These are phyloP conservation scores for Alectoria sarmentosa DNA, from an alignment of 495 filamentous ascomycete species.

Conservation along the genomic window DNA sequence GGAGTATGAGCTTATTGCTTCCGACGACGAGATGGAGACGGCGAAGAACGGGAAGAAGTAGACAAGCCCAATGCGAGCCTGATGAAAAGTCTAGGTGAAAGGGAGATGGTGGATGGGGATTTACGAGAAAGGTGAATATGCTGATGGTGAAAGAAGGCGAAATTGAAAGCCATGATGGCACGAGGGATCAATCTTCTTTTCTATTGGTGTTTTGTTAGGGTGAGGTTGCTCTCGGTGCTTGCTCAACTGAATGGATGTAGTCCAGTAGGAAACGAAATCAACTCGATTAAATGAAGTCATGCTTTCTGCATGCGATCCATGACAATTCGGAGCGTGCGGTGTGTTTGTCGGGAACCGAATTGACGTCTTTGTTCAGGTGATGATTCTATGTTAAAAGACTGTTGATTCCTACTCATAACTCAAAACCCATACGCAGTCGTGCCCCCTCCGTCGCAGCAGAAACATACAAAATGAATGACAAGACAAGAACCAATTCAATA, in stretches of 20 bases:
- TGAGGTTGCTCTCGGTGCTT: slow-evolving; percentile 7
- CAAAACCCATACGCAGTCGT: not conserved
- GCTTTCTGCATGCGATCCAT: not conserved
- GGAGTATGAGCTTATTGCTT: slow-evolving; percentile 94
- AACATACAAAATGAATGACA: not conserved
- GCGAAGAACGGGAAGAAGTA: slow-evolving; percentile 27
- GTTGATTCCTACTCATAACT: not conserved
- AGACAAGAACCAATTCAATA: not conserved
- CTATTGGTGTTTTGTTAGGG: slow-evolving; percentile 6
- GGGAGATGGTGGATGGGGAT: not conserved
- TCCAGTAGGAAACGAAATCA: slow-evolving; percentile 13
- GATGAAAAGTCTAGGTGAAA: not conserved
- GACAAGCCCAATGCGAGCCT: not conserved
- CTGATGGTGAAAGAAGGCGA: slow-evolving; percentile 1
- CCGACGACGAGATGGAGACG: slow-evolving; percentile 75
- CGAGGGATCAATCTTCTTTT: slow-evolving; percentile 4
- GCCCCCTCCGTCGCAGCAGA: too few species aligned
- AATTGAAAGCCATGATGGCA: slow-evolving; percentile 12
- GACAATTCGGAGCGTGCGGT: not conserved
- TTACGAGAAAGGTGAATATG: slow-evolving; percentile 1
- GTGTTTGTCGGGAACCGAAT: not conserved
- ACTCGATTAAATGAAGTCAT: slow-evolving; percentile 5
- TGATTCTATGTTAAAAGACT: not conserved
- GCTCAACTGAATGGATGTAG: slow-evolving; percentile 13
- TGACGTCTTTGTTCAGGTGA: not conserved